Evolutionary conservation across 148 eudicot species (phyloP), one percentile per base, ranked within the genome.

Genomic region (Persicaria maculosa): DNA sequence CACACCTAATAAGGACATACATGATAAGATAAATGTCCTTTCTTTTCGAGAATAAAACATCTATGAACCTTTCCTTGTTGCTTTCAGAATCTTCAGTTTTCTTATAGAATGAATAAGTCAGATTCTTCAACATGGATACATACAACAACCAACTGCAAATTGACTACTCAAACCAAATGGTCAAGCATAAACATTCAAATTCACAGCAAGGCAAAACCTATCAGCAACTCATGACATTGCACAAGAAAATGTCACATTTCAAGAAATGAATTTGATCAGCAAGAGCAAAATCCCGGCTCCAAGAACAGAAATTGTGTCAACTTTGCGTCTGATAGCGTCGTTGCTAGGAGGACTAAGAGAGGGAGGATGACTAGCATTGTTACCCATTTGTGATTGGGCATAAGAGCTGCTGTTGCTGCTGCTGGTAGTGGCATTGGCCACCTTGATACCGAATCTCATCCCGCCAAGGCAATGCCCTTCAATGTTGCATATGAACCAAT

Each of bases 401-500:
- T 46, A 52, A 2, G n/a, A 47, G 68, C 31, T 9, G 43, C 45
- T 22, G 57, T 0, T 1, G 76, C 10, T 44, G 44, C 61, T 11
- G 64, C 40, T 31, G 40, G 40, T 31, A 31, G 40, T 47, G 70
- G 68, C 11, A 45, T 50, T 25, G 68, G 75, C 50, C 45, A 84
- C 84, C 53, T 72, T 53, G 40, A 85, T 69, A 1, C 67, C 17
- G 10, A 85, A 78, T 48, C 80, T 85, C 88, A 83, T 83, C 4
- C 88, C 91, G 0, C 84, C 55, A 48, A 45, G 64, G 59, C 91
- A 87, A 72, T 87, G 91, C 4, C 25, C 11, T 10, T 77, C 70
- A 1, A 77, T 61, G 9, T 81, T 78, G 77, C 91, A 87, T 31
- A 85, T 78, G 44, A 87, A 87, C 82, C 83, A 83, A 52, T 83